These are phyloP conservation scores for Saturnispora hagleri DNA, from an alignment of 805 yeast genomes.

Conservation along the genomic window DNA sequence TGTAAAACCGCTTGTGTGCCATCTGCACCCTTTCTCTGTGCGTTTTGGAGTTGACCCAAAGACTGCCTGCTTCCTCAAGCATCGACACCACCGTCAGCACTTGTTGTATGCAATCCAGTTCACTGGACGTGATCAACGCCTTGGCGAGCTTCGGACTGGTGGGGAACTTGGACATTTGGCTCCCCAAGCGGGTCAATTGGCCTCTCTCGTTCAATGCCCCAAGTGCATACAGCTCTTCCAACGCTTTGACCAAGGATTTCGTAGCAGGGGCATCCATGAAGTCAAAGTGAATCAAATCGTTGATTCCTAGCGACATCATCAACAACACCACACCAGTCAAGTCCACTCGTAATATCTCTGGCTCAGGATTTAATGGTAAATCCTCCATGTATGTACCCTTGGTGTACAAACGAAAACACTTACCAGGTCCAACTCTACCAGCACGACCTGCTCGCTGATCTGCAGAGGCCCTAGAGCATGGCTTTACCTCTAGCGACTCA, in stretches of 20 bases:
- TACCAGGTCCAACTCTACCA: conserved; percentile 95
- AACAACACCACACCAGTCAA: conserved; percentile 67
- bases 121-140: conserved; percentile 54
- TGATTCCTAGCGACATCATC: conserved; percentile 74
- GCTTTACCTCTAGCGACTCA: conserved; percentile 76
- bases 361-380: conserved; percentile 69
- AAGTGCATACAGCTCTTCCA: conserved; percentile 74
- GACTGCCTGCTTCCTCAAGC: conserved; percentile 68
- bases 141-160: conserved; percentile 86
- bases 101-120: conserved; percentile 54
- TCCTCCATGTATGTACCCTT: conserved; percentile 75
- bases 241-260: conserved; percentile 60
- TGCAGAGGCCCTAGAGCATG: conserved; percentile 92
- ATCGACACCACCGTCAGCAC: conserved; percentile 70
- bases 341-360: conserved; percentile 87
- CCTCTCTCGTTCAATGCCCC: conserved; percentile 84
- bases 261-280: conserved; percentile 86
- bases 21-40: conserved; percentile 58
- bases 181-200: conserved; percentile 63
- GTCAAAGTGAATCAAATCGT: conserved; percentile 73
- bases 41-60: conserved; percentile 65
- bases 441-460: conserved; percentile 98
- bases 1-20: conserved; percentile 46
- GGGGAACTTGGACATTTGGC: conserved; percentile 86
- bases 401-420: conserved; percentile 83